phyloP scores from a whole-genome alignment of 2,329 filamentous ascomycete genomes.

The Nothopassalora personata region DNA sequence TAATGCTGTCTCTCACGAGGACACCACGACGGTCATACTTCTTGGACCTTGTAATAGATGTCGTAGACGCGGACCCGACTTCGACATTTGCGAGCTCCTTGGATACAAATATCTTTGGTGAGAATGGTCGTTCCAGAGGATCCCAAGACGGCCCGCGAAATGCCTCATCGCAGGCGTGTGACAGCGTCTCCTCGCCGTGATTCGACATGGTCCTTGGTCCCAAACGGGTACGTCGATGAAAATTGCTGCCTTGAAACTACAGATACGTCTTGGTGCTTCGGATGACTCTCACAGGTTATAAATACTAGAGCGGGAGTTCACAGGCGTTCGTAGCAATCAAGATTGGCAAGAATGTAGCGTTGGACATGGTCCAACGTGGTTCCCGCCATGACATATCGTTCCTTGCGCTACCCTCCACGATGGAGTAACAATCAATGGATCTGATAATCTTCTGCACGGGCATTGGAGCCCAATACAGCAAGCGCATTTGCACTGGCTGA shows the following conservation, averaged over 20 bases:
- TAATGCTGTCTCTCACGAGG: conserved; percentile 60
- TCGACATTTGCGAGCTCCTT: background rate
- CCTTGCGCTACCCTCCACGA: background rate
- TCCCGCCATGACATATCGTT: background rate
- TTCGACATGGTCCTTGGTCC: background rate
- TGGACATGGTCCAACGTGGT: background rate
- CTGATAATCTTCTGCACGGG: background rate
- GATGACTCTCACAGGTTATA: background rate
- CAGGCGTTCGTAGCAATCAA: background rate
- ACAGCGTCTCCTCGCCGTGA: background rate
- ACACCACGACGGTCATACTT: conserved; percentile 32
- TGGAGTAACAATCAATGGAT: background rate
- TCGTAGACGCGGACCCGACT: background rate
- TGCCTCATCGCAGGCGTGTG: background rate
- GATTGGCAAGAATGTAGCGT: background rate
- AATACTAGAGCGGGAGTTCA: background rate
- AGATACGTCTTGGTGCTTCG: background rate
- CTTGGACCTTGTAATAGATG: conserved; percentile 1
- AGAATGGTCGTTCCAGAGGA: background rate
- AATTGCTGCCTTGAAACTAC: background rate
- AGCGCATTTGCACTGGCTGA: background rate
- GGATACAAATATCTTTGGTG: background rate
- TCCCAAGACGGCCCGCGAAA: background rate
- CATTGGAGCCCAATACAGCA: background rate
- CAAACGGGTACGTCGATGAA: background rate